phyloP scores from a whole-genome alignment of 345 rosid genomes.

The Arabidopsis suecica region DNA sequence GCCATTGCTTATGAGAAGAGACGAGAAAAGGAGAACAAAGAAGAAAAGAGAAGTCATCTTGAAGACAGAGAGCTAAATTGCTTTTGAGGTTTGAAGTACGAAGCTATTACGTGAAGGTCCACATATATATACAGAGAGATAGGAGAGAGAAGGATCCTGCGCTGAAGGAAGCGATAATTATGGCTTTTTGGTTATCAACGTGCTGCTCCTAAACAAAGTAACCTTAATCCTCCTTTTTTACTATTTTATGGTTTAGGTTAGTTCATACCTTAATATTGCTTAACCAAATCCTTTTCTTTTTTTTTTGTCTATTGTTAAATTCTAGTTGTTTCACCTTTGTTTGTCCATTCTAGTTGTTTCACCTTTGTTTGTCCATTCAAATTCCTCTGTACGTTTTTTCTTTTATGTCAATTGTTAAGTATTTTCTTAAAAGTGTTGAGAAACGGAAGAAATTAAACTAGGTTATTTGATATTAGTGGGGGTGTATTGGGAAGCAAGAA shows the following conservation, averaged over 20 bases:
- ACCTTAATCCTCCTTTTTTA: constrained; percentile 35
- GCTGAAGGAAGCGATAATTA: constrained; percentile 44
- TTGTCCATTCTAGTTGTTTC: constrained; percentile 4
- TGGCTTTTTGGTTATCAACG: constrained; percentile 30
- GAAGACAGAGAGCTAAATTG: constrained; percentile 11
- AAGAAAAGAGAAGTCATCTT: constrained; percentile 41
- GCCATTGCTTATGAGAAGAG: constrained; percentile 39
- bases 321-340: background rate
- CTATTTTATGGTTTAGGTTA: background rate
- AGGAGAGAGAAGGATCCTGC: constrained; percentile 37
- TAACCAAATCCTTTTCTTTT: constrained; percentile 26
- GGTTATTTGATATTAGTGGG: constrained; percentile 3
- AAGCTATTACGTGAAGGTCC: constrained; percentile 17
- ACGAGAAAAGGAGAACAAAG: constrained; percentile 38
- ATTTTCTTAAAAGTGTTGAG: constrained; percentile 8
- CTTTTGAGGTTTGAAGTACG: constrained; percentile 38
- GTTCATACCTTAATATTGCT: constrained; percentile 3
- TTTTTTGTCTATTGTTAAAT: constrained; percentile 14
- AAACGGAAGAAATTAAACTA: constrained; percentile 4
- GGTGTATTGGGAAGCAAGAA: constrained; percentile 34
- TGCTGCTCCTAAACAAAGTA: constrained; percentile 26
- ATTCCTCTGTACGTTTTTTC: background rate
- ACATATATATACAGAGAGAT: constrained; percentile 29
- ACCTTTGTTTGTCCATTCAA: constrained; percentile 14
- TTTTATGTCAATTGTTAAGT: background rate